Percentiles rank a stretch among this genome's conserved stretches.
These are phyloP conservation scores for Pichiaceae sp. DNA, from an alignment of 1,139 yeast species.

Conservation along the genomic window DNA sequence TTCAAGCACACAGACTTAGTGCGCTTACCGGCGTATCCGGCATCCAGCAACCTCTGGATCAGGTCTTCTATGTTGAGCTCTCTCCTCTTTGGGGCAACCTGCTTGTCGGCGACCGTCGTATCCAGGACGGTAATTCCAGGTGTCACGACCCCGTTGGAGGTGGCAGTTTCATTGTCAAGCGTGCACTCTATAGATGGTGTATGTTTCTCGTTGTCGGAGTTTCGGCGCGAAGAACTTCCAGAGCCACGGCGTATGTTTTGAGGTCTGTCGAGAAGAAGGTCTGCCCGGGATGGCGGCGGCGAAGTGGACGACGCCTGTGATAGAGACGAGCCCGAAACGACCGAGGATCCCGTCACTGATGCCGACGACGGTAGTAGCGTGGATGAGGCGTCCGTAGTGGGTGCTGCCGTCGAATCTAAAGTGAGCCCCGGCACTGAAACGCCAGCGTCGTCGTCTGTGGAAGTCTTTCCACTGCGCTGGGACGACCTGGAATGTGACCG, in stretches of 20 bases:
- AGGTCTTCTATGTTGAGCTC: conserved; percentile 77
- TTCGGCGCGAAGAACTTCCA: neutral
- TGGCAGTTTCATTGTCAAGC: neutral
- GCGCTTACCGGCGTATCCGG: conserved; percentile 91
- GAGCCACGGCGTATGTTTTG: neutral
- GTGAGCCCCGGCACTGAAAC: neutral
- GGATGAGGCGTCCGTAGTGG: neutral
- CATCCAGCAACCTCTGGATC: conserved; percentile 83
- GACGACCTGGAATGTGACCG: conserved; percentile 2
- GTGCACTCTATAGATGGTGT: neutral
- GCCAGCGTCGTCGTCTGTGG: neutral
- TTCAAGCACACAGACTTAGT: conserved; percentile 85
- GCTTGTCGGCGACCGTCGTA: conserved; percentile 4
- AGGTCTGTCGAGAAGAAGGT: neutral
- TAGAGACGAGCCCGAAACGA: neutral
- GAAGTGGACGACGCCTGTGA: neutral
- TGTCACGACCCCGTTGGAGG: neutral
- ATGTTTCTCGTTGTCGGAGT: neutral
- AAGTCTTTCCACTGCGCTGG: neutral
- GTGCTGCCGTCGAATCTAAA: neutral
- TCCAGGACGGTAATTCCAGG: conserved; percentile 4
- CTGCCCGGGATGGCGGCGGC: neutral
- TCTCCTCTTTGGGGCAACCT: conserved; percentile 18
- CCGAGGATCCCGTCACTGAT: neutral
- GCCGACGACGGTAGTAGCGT: neutral